Evolutionary conservation across 139 green algal species (phyloP).

Genomic region (Chlorella vulgaris): DNA sequence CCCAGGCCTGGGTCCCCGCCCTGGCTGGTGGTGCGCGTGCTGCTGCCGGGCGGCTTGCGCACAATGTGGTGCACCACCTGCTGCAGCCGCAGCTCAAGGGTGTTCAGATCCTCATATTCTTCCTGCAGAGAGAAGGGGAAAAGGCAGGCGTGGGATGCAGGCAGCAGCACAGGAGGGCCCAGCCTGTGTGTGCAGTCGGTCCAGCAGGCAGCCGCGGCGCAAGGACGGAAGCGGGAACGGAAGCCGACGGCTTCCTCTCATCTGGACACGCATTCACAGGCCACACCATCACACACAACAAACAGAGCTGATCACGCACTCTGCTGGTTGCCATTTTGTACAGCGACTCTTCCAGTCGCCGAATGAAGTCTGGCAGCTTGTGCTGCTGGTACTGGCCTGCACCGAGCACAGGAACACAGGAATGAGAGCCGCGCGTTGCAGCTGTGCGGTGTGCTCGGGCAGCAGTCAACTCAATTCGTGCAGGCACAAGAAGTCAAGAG

Average conservation of each 20-base stretch:
- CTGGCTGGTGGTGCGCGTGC: background rate
- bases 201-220: background rate
- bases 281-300: too few relatives aligned
- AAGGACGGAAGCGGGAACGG: background rate
- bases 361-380: slow-evolving; percentile 89
- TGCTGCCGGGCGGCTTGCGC: slow-evolving; percentile 36
- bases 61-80: slow-evolving; percentile 76
- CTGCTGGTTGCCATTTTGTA: slow-evolving; percentile 74
- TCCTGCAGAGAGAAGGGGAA: slow-evolving; percentile 59
- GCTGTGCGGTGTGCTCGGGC: too few relatives aligned
- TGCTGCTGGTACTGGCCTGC: slow-evolving; percentile 31
- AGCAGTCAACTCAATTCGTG: too few relatives aligned
- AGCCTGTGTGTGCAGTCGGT: background rate
- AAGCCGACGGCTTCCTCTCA: too few relatives aligned
- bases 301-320: too few relatives aligned
- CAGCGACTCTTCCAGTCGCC: slow-evolving; percentile 80
- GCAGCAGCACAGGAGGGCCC: background rate
- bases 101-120: slow-evolving; percentile 80
- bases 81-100: slow-evolving; percentile 87
- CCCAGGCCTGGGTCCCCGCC: background rate
- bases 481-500: too few relatives aligned
- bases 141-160: too few relatives aligned
- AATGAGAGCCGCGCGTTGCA: too few relatives aligned
- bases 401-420: background rate
- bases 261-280: too few relatives aligned